Evolutionary conservation across 2,329 filamentous ascomycete genomes (phyloP).

Genomic region (Fusarium bulbicola): DNA sequence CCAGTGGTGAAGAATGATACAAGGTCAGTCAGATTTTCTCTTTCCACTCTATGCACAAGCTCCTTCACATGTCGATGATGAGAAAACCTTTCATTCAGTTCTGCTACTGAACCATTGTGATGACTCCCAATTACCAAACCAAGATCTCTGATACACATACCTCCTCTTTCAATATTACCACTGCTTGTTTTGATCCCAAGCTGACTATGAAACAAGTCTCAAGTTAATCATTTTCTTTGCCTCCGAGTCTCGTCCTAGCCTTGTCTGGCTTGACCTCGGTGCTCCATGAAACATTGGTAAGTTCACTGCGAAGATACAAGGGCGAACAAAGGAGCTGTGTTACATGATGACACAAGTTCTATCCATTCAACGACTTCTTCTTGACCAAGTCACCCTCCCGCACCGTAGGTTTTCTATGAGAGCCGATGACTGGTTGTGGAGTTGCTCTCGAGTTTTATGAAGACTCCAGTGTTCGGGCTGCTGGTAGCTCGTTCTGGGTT

Average conservation of each 20-base stretch:
- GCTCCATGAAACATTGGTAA: slow-evolving; percentile 3
- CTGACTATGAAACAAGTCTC: slow-evolving; percentile 24
- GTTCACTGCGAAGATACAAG: slow-evolving; percentile 6
- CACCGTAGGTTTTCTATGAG: slow-evolving; percentile 63
- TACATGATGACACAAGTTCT: slow-evolving; percentile 64
- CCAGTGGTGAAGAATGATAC: background rate
- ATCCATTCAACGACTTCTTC: slow-evolving; percentile 79
- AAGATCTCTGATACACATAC: slow-evolving; percentile 62
- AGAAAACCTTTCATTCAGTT: slow-evolving; percentile 73
- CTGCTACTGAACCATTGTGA: slow-evolving; percentile 77
- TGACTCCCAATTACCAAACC: slow-evolving; percentile 72
- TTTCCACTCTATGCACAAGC: background rate
- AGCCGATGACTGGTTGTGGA: slow-evolving; percentile 79
- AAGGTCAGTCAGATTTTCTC: slow-evolving; percentile 20
- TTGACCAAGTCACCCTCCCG: slow-evolving; percentile 76
- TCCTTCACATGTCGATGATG: slow-evolving; percentile 63
- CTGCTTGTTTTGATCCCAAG: background rate
- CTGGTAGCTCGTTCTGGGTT: slow-evolving; percentile 65
- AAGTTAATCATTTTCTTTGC: background rate
- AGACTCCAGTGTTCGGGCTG: slow-evolving; percentile 64
- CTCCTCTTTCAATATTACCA: slow-evolving; percentile 22
- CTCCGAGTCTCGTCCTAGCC: too few species aligned
- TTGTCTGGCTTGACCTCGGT: background rate
- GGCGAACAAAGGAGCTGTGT: slow-evolving; percentile 3
- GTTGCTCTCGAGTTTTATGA: slow-evolving; percentile 67